Percentiles rank a stretch among this genome's conserved stretches.
These are phyloP conservation scores for Cladosporium oxysporum DNA, from an alignment of 2,329 filamentous ascomycete genomes.

Conservation along the genomic window DNA sequence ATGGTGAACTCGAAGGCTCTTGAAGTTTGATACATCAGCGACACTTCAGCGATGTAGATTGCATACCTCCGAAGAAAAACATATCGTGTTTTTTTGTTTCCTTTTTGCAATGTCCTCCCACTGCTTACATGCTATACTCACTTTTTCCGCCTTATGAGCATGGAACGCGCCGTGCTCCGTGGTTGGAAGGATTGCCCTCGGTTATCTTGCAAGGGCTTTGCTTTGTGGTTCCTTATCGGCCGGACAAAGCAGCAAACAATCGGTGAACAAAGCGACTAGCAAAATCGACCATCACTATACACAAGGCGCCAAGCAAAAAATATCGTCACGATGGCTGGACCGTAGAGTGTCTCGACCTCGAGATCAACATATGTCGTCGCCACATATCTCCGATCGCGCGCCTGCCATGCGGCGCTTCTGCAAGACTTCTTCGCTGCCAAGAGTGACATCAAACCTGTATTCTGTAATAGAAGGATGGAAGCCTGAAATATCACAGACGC, in stretches of 20 bases:
- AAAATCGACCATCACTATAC: not conserved
- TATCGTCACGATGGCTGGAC: not conserved
- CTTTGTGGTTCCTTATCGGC: not conserved
- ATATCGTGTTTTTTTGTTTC: not conserved
- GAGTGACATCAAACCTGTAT: not conserved
- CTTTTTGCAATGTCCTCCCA: not conserved
- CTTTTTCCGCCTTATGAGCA: not conserved
- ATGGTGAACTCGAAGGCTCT: not conserved
- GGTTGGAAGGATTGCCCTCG: not conserved
- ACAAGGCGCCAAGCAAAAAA: not conserved
- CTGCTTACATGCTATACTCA: not conserved
- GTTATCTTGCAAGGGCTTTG: not conserved
- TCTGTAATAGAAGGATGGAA: constrained; percentile 2
- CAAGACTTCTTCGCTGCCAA: not conserved
- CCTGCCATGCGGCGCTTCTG: constrained; percentile 2
- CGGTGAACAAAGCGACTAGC: not conserved
- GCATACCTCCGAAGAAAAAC: not conserved
- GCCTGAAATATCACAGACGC: not conserved
- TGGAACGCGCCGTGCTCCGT: not conserved
- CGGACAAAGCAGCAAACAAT: not conserved
- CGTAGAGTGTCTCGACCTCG: not conserved
- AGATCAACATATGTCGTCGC: constrained; percentile 7
- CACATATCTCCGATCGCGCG: not conserved
- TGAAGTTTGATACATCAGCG: not conserved
- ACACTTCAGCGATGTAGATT: not conserved